These are phyloP conservation scores for Cercospora zeina DNA, from an alignment of 2,329 filamentous ascomycete genomes.

Conservation along the genomic window DNA sequence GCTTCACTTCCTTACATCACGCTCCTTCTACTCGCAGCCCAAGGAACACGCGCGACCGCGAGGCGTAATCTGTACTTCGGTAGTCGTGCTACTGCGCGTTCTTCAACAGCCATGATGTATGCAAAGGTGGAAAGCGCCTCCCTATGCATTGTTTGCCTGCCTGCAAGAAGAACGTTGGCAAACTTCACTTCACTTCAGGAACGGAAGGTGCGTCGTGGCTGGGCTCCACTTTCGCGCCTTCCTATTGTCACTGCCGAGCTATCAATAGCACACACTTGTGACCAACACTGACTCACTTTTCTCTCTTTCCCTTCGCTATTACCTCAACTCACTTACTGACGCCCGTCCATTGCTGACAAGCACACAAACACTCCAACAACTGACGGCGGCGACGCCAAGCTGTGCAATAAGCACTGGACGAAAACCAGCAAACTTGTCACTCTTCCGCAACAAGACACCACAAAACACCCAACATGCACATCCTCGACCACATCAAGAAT, in stretches of 20 bases:
- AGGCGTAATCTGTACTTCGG: background rate
- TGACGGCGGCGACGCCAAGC: background rate
- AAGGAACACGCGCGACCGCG: background rate
- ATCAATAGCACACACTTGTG: background rate
- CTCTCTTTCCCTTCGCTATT: background rate
- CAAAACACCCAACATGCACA: conserved; percentile 9
- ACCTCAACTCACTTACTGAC: background rate
- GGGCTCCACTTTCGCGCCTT: background rate
- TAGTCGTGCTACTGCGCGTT: background rate
- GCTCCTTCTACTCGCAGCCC: background rate
- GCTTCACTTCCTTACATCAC: background rate
- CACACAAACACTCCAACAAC: background rate
- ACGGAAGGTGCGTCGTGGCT: background rate
- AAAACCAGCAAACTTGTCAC: background rate
- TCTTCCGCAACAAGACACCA: background rate
- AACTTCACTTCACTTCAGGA: conserved; percentile 6
- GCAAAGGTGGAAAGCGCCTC: background rate
- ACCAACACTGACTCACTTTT: background rate
- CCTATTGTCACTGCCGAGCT: background rate
- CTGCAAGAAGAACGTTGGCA: background rate
- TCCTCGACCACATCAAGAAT: conserved; percentile 8
- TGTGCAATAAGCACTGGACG: background rate
- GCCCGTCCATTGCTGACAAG: background rate
- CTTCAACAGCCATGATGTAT: background rate
- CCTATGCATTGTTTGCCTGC: background rate